Conservation (phyloP, 352 stramenopile genomes). For the Blastocystis hominis region DNA sequence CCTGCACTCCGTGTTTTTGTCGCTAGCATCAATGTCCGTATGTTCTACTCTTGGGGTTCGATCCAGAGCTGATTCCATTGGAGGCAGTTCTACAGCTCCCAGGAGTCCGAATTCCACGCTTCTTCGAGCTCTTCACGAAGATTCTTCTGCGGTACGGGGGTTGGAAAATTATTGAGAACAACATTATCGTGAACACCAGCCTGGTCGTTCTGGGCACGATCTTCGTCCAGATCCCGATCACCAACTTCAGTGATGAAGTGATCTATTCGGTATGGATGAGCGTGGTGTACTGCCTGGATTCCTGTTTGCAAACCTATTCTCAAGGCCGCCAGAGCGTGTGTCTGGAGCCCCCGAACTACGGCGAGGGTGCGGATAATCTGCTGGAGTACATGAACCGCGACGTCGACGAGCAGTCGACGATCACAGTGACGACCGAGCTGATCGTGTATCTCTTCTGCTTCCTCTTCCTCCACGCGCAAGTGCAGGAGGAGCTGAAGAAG, state of each 20-base stretch:
- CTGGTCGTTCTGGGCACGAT: slow-evolving; percentile 19
- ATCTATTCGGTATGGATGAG: not conserved
- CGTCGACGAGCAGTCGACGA: not conserved
- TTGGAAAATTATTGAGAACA: not conserved
- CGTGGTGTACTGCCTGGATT: not conserved
- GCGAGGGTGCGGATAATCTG: not conserved
- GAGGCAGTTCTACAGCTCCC: not conserved
- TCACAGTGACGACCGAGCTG: not conserved
- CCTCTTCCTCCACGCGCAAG: not conserved
- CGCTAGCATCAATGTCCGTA: slow-evolving; percentile 1
- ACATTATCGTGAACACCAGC: slow-evolving; percentile 14
- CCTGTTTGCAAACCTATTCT: not conserved
- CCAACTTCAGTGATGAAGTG: not conserved
- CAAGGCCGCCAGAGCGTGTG: not conserved
- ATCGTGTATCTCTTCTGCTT: not conserved
- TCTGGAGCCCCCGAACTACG: not conserved
- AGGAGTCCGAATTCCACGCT: not conserved
- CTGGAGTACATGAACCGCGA: not conserved
- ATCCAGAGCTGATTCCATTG: slow-evolving; percentile 42
- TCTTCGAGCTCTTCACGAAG: not conserved
- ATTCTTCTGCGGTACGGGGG: slow-evolving; percentile 10
- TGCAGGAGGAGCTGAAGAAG: not conserved
- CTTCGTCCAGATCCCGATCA: not conserved
- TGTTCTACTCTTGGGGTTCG: not conserved
- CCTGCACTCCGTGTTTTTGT: slow-evolving; percentile 11